Conservation (phyloP, 148 eudicot species). For the Cornus suecica region DNA sequence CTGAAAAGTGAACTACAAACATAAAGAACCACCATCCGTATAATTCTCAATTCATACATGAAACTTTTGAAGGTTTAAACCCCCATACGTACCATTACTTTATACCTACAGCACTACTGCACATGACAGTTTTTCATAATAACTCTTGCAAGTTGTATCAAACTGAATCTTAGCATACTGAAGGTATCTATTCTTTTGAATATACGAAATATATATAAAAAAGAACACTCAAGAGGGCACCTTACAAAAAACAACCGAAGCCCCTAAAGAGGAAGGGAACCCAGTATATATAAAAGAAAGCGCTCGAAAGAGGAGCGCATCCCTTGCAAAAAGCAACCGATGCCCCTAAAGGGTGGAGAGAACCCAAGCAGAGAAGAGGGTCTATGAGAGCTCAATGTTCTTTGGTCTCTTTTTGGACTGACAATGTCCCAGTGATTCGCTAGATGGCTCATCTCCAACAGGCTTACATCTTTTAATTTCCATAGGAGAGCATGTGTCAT, state of each 20-base stretch:
- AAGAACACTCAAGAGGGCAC: too few species aligned
- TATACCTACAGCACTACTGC: background rate
- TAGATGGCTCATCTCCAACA: conserved; percentile 25
- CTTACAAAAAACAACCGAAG: too few species aligned
- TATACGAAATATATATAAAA: too few species aligned
- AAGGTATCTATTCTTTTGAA: too few species aligned
- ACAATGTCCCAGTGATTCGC: conserved; percentile 16
- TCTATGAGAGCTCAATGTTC: conserved; percentile 65
- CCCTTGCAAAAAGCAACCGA: too few species aligned
- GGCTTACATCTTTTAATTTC: conserved; percentile 13
- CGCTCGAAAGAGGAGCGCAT: too few species aligned
- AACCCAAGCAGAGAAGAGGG: background rate
- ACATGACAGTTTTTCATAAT: background rate
- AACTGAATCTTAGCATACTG: too few species aligned
- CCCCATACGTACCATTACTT: background rate
- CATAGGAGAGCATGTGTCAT: conserved; percentile 17
- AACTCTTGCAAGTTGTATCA: background rate
- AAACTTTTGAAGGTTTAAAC: background rate
- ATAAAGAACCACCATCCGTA: too few species aligned
- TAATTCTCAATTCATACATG: background rate
- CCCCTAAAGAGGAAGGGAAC: too few species aligned
- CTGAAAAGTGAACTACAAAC: too few species aligned
- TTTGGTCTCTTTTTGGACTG: conserved; percentile 50
- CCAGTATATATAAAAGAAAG: too few species aligned
- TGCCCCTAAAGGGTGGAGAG: too few species aligned